Evolutionary conservation across 2,329 filamentous ascomycete genomes (phyloP), one percentile per base, ranked within the genome.

Genomic region (Cladobotryum mycophilum): DNA sequence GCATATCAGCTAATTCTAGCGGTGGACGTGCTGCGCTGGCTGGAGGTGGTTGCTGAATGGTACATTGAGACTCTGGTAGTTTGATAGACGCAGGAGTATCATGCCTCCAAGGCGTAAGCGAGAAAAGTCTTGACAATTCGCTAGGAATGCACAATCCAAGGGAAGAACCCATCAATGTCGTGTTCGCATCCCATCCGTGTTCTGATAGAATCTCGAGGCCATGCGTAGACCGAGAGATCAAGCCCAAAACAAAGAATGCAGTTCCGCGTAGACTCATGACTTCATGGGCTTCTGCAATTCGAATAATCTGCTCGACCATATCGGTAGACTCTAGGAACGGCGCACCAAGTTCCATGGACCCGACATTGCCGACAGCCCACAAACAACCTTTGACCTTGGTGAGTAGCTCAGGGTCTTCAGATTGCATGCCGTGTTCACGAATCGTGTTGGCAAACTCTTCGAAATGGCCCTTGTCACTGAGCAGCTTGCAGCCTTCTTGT

Each of bases 311-410:
- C 61, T 86, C 82, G 15, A 97, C 89, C 36, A 97, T 89, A 57
- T 96, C 88, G 36, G 84, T 88, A 50, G 87, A 85, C 68, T 96
- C 93, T 3, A 99, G 76, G 66, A 99, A 99, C 0, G 90, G 90
- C 1, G 92, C 92, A 1, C 93, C 93, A 2, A 96, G 82, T 61
- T 97, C 92, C 91, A 99, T 97, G 0, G 91, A 96, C 0, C 93
- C 93, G 36, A 99, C 92, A 60, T 99, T 99, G 20, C 93, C 93
- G 1, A 99, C 90, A 0, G 93, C 93, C 93, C 93, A 99, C 44
- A 99, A 76, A 64, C 90, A 96, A 7, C 91, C 93, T 67, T 99
- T 99, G 57, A 97, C 89, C 65, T 96, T 97, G 52, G 89, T 82
- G 41, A 97, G 84, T 20, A 86, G 79, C 67, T 99, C 93, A 1